phyloP scores from a whole-genome alignment of 441 rosid species.

The Monsonia emarginata region DNA sequence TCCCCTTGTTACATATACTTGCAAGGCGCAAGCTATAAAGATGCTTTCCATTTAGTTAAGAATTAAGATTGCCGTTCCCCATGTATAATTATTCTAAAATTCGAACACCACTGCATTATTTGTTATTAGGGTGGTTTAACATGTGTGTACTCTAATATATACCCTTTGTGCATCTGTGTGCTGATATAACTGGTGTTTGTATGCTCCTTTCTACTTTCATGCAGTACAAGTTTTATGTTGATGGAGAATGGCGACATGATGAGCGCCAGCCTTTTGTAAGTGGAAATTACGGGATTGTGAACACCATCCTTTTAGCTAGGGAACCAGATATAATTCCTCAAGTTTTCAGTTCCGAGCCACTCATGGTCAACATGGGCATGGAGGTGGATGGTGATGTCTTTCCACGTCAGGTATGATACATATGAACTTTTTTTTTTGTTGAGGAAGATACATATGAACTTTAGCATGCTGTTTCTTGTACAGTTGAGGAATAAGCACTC shows the following conservation, averaged over 20 bases:
- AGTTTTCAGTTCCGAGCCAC: conserved; percentile 29
- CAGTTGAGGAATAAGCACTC: background rate
- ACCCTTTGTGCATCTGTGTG: background rate
- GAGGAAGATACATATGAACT: background rate
- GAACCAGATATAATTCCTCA: conserved; percentile 37
- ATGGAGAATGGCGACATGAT: conserved; percentile 60
- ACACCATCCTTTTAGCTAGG: conserved; percentile 43
- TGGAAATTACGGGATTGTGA: conserved; percentile 55
- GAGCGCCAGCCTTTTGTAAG: conserved; percentile 48
- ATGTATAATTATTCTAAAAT: background rate
- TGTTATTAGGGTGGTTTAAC: background rate
- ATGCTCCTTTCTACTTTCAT: conserved; percentile 17
- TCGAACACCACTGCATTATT: background rate
- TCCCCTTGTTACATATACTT: too few species aligned
- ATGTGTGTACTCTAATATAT: background rate
- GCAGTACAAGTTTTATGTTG: conserved; percentile 67
- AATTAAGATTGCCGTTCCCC: background rate
- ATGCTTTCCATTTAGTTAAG: background rate
- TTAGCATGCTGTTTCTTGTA: background rate
- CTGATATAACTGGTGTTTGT: conserved; percentile 9
- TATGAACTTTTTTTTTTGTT: background rate
- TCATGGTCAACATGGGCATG: conserved; percentile 29
- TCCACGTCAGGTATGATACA: conserved; percentile 28
- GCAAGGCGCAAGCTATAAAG: background rate
- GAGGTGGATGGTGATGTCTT: conserved; percentile 57